Conservation (phyloP, 1,139 yeast genomes). For the Suhomyces bokatorum region DNA sequence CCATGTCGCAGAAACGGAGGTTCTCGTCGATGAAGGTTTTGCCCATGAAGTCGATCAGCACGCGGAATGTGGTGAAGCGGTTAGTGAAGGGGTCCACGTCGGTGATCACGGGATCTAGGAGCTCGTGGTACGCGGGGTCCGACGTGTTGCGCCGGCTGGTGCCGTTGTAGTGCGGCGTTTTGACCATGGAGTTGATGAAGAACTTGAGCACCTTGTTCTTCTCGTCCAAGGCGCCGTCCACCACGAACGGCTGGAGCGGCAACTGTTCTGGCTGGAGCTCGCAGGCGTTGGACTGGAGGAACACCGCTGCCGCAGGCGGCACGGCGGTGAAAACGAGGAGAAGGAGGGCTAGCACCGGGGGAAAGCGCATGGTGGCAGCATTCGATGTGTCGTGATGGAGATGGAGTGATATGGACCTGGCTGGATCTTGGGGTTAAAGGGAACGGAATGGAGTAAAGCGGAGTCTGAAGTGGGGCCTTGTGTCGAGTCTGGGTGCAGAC, state of each 20-base stretch:
- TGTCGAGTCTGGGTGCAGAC: too few species aligned
- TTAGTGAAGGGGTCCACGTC: constrained; percentile 50
- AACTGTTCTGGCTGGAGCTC: constrained; percentile 7
- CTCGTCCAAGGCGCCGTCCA: constrained; percentile 45
- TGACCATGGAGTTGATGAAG: constrained; percentile 39
- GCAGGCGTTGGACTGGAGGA: constrained; percentile 16
- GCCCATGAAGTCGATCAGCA: constrained; percentile 48
- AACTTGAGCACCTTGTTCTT: constrained; percentile 36
- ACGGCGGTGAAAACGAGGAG: constrained; percentile 5
- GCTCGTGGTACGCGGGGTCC: constrained; percentile 7
- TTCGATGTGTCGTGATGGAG: not conserved
- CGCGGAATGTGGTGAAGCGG: constrained; percentile 49
- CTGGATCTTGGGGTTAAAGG: too few species aligned
- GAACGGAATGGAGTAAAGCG: too few species aligned
- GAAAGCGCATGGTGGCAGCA: constrained; percentile 1
- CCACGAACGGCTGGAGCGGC: constrained; percentile 33
- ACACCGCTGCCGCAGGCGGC: constrained; percentile 4
- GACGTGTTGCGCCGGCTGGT: constrained; percentile 5
- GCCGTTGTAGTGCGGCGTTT: constrained; percentile 12
- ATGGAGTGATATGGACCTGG: too few species aligned
- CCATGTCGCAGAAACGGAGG: constrained; percentile 47
- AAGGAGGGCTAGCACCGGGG: constrained; percentile 2
- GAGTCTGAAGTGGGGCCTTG: too few species aligned
- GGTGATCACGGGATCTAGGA: constrained; percentile 22
- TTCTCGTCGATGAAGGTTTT: constrained; percentile 39